Conservation (phyloP, 306 rosid species). For the Castanea sativa region DNA sequence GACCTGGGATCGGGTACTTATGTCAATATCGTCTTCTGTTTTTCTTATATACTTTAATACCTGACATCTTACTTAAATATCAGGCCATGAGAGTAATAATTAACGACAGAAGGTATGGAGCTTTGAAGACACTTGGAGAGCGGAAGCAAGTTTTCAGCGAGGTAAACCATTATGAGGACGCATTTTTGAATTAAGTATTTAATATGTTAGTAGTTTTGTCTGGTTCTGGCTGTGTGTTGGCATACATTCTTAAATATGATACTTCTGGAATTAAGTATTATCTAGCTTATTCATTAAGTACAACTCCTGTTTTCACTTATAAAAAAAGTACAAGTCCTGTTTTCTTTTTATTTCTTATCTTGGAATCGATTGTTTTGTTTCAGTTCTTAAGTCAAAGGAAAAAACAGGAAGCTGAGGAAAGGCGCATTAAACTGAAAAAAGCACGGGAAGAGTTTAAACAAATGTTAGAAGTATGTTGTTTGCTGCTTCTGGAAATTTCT, state of each 20-base stretch:
- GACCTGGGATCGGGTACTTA: slow-evolving; percentile 96
- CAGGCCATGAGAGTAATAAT: slow-evolving; percentile 91
- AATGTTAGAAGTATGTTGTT: slow-evolving; percentile 81
- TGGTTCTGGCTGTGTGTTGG: not conserved
- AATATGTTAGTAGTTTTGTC: not conserved
- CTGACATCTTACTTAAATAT: slow-evolving; percentile 25
- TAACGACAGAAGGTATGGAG: slow-evolving; percentile 87
- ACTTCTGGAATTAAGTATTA: not conserved
- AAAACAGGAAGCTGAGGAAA: slow-evolving; percentile 82
- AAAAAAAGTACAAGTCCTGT: not conserved
- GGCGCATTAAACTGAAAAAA: slow-evolving; percentile 70
- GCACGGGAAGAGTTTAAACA: slow-evolving; percentile 81
- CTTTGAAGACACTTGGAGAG: slow-evolving; percentile 88
- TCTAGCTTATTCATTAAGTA: not conserved
- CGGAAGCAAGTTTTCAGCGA: slow-evolving; percentile 92
- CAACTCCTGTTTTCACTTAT: not conserved
- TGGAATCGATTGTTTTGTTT: slow-evolving; percentile 5
- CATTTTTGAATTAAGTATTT: not conserved
- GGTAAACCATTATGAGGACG: slow-evolving; percentile 43
- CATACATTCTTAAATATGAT: not conserved
- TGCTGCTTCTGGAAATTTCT: slow-evolving; percentile 18
- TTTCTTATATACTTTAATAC: not conserved
- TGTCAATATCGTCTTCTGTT: not conserved
- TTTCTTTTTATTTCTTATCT: not conserved
- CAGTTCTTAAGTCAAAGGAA: slow-evolving; percentile 78